Percentiles rank a stretch among this genome's conserved stretches.
phyloP scores from a whole-genome alignment of 202 grass and related monocot species.

The Schoenoplectus tabernaemontani region DNA sequence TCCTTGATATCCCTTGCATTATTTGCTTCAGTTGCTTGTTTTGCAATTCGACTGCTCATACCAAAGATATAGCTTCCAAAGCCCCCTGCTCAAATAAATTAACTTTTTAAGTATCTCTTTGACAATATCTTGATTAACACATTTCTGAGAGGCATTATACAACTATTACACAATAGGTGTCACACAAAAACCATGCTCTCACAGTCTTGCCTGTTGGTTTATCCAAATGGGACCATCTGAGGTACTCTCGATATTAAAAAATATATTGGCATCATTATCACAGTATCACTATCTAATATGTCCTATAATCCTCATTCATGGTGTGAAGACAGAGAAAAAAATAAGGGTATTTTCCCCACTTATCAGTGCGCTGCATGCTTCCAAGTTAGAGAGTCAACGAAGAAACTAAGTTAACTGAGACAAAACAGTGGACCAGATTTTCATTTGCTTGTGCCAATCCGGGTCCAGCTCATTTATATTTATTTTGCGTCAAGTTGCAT shows the following conservation, averaged over 20 bases:
- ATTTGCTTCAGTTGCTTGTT: constrained; percentile 54
- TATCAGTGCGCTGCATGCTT: neutral
- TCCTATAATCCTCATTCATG: neutral
- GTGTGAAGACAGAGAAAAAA: neutral
- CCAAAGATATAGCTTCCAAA: constrained; percentile 79
- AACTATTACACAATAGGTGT: neutral
- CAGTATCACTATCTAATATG: neutral
- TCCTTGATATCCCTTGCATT: constrained; percentile 74
- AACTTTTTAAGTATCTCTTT: neutral
- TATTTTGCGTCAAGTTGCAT: neutral
- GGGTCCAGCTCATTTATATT: neutral
- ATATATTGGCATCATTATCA: neutral
- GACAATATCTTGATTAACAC: neutral
- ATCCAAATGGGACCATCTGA: constrained; percentile 3
- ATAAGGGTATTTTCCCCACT: neutral
- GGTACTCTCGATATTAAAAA: neutral
- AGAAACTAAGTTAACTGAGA: neutral
- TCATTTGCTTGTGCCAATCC: neutral
- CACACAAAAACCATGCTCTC: constrained; percentile 11
- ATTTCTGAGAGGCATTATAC: neutral
- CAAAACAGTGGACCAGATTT: neutral
- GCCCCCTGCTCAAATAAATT: constrained; percentile 51
- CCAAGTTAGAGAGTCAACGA: neutral
- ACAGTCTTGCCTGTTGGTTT: neutral
- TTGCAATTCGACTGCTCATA: constrained; percentile 72